Evolutionary conservation across 352 stramenopile species (phyloP).

Genomic region (Phytophthora hibernalis): DNA sequence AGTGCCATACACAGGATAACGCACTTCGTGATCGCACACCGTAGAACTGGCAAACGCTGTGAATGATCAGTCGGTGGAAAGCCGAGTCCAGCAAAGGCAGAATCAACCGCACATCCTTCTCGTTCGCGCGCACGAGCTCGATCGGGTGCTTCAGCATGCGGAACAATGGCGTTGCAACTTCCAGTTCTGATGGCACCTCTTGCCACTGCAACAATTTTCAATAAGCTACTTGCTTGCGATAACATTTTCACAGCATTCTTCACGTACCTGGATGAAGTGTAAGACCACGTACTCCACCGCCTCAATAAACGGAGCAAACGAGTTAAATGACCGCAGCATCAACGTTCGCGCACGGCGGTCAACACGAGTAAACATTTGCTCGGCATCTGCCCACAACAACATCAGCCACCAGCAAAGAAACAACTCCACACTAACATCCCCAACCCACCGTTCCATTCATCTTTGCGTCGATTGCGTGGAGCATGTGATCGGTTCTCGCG

Average conservation of each 20-base stretch:
- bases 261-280: constrained; percentile 82
- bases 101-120: constrained; percentile 75
- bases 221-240: background rate
- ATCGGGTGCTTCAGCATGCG: constrained; percentile 72
- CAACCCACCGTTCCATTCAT: constrained; percentile 75
- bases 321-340: constrained; percentile 70
- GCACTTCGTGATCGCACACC: constrained; percentile 83
- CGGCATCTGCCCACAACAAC: constrained; percentile 49
- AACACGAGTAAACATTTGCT: constrained; percentile 83
- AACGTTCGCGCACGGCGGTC: constrained; percentile 76
- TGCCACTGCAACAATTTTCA: constrained; percentile 55
- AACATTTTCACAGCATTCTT: constrained; percentile 4
- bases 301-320: constrained; percentile 79
- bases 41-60: constrained; percentile 91
- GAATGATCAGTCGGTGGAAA: constrained; percentile 89
- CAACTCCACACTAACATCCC: background rate
- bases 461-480: constrained; percentile 53
- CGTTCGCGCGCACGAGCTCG: constrained; percentile 58
- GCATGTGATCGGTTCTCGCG: constrained; percentile 45
- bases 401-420: constrained; percentile 5
- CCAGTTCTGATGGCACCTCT: constrained; percentile 77
- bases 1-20: constrained; percentile 16
- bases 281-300: constrained; percentile 80
- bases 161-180: constrained; percentile 64
- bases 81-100: constrained; percentile 82